Evolutionary conservation across 1,139 yeast species (phyloP).

Genomic region (Ashbya aceris): DNA sequence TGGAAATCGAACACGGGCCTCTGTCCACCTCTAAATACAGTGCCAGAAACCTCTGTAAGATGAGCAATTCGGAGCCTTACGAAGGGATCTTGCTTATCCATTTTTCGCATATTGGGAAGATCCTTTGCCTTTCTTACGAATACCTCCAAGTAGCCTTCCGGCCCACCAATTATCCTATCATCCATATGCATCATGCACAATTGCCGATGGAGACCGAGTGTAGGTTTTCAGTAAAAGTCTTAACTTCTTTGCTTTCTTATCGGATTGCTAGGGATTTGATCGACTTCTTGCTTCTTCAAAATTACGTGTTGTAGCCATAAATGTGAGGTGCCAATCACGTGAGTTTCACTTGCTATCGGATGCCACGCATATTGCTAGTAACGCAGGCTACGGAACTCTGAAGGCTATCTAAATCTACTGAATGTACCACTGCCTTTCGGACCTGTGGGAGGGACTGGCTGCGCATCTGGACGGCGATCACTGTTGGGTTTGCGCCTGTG

Average conservation of each 20-base stretch:
- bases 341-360: no score
- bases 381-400: not conserved
- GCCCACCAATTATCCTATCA: slow-evolving; percentile 8
- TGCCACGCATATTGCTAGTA: not conserved
- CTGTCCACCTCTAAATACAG: slow-evolving; percentile 80
- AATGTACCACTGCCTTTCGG: slow-evolving; percentile 1
- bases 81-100: slow-evolving; percentile 87
- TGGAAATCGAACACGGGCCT: slow-evolving; percentile 83
- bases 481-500: slow-evolving; percentile 1
- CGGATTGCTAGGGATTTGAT: no score
- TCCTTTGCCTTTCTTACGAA: slow-evolving; percentile 50
- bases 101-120: slow-evolving; percentile 68
- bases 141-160: slow-evolving; percentile 34
- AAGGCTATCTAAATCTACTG: slow-evolving; percentile 1
- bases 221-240: no score
- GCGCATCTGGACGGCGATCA: not conserved
- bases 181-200: not conserved
- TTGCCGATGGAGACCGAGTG: not conserved
- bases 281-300: no score
- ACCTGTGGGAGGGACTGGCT: not conserved
- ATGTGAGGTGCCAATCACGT: no score
- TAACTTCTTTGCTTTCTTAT: no score
- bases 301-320: no score
- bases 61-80: slow-evolving; percentile 76
- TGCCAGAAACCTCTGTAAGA: slow-evolving; percentile 63